Evolutionary conservation across 2,329 filamentous ascomycete species (phyloP).

Genomic region (Claviceps africana): DNA sequence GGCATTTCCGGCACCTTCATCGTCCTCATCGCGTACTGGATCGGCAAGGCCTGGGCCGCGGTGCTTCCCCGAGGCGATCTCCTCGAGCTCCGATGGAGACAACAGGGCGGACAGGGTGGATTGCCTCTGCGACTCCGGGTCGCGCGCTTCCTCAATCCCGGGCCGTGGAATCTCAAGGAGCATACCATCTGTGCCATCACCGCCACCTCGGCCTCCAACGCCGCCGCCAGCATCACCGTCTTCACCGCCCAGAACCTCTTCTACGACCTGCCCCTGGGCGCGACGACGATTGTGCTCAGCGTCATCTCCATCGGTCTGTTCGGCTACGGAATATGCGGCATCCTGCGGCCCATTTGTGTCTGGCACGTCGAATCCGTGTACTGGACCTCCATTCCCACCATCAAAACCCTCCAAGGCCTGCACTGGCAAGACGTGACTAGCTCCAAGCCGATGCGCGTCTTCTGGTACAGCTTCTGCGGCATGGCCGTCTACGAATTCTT

Average conservation of each 20-base stretch:
- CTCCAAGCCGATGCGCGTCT: conserved; percentile 35
- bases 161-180: conserved; percentile 41
- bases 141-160: conserved; percentile 33
- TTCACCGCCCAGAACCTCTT: conserved; percentile 38
- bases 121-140: conserved; percentile 26
- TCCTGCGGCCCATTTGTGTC: conserved; percentile 39
- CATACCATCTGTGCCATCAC: conserved; percentile 40
- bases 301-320: conserved; percentile 39
- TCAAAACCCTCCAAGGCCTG: conserved; percentile 39
- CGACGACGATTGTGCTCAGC: conserved; percentile 32
- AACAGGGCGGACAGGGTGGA: conserved; percentile 24
- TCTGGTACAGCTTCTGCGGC: conserved; percentile 34
- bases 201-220: conserved; percentile 38
- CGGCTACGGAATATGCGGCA: conserved; percentile 38
- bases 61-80: conserved; percentile 31
- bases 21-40: conserved; percentile 41
- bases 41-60: conserved; percentile 26
- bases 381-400: conserved; percentile 37
- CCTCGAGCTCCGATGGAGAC: conserved; percentile 33
- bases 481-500: conserved; percentile 40
- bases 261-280: conserved; percentile 31
- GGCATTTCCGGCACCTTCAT: conserved; percentile 40
- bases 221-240: conserved; percentile 15
- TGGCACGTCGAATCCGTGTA: conserved; percentile 44
- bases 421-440: conserved; percentile 37